A percentile compares a stretch with the other conserved stretches of the same genome.
Evolutionary conservation across 1,284 basidiomycete species (phyloP).

Genomic region (Naganishia sp.): DNA sequence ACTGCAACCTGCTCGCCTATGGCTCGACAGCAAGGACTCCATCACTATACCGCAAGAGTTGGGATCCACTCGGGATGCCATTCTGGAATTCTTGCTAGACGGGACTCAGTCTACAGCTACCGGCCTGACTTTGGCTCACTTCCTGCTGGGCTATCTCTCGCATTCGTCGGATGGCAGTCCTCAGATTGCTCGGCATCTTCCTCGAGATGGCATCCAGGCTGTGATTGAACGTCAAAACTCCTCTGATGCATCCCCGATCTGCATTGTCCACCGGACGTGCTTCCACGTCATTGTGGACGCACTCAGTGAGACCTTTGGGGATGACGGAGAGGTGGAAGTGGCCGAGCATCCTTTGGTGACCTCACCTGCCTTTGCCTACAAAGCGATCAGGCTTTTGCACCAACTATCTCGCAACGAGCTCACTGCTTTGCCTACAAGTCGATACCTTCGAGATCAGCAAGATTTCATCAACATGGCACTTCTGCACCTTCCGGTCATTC

Average conservation of each 20-base stretch:
- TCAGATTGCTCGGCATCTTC: slow-evolving; percentile 52
- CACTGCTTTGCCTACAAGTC: slow-evolving; percentile 78
- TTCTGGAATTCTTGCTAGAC: slow-evolving; percentile 82
- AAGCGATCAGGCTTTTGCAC: slow-evolving; percentile 78
- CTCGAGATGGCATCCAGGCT: slow-evolving; percentile 63
- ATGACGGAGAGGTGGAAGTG: slow-evolving; percentile 51
- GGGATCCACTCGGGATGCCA: slow-evolving; percentile 56
- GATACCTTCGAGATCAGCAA: slow-evolving; percentile 84
- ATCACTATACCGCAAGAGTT: background rate
- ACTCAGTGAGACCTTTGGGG: slow-evolving; percentile 66
- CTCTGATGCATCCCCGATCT: slow-evolving; percentile 64
- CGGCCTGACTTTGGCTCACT: slow-evolving; percentile 86
- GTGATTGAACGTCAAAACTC: slow-evolving; percentile 57
- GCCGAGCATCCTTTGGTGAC: slow-evolving; percentile 42
- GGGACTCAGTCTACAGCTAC: slow-evolving; percentile 67
- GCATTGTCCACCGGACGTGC: slow-evolving; percentile 61
- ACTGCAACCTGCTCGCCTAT: slow-evolving; percentile 18
- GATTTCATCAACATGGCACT: slow-evolving; percentile 73
- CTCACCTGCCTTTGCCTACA: slow-evolving; percentile 78
- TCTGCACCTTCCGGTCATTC: slow-evolving; percentile 57
- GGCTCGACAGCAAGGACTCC: slow-evolving; percentile 8
- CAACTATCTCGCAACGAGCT: slow-evolving; percentile 83
- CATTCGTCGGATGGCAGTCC: slow-evolving; percentile 55
- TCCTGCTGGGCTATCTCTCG: slow-evolving; percentile 72
- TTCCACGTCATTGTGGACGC: slow-evolving; percentile 80